Evolutionary conservation across 2,329 filamentous ascomycete genomes (phyloP).

Genomic region (Xylaria sp.): DNA sequence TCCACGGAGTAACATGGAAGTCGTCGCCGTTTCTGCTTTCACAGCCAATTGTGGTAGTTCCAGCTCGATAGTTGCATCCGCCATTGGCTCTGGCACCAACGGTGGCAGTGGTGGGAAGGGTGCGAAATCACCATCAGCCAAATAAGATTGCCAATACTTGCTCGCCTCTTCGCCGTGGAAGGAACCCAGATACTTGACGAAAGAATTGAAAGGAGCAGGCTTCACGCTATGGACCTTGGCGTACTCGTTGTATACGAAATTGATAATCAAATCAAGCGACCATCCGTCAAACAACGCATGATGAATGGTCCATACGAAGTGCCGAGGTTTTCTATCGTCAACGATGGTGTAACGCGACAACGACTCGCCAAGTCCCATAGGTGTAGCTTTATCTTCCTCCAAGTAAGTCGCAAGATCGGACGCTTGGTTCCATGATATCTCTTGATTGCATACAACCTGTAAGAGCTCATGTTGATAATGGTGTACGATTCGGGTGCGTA

Average conservation of each 20-base stretch:
- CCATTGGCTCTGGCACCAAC: neutral
- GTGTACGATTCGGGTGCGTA: neutral
- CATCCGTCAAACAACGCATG: constrained; percentile 10
- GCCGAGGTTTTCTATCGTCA: neutral
- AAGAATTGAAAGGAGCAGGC: neutral
- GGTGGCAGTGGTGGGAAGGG: neutral
- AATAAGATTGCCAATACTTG: neutral
- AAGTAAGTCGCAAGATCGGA: neutral
- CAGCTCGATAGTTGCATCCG: neutral
- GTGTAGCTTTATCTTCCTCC: neutral
- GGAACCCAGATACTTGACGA: neutral
- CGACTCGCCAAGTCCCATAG: neutral
- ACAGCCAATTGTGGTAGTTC: neutral
- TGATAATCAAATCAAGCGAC: neutral
- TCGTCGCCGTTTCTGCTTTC: neutral
- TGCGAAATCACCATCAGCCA: neutral
- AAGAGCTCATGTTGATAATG: neutral
- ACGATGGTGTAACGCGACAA: constrained; percentile 1
- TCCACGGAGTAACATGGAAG: constrained; percentile 1
- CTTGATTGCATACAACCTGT: neutral
- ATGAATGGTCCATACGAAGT: constrained; percentile 4
- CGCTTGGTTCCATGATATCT: neutral
- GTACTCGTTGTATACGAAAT: neutral
- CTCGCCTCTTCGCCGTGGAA: neutral
- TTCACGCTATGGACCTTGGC: neutral